A percentile compares a stretch with the other conserved stretches of the same genome.
Evolutionary conservation across 257 asterid species (phyloP).

Genomic region (Nicotiana knightiana): DNA sequence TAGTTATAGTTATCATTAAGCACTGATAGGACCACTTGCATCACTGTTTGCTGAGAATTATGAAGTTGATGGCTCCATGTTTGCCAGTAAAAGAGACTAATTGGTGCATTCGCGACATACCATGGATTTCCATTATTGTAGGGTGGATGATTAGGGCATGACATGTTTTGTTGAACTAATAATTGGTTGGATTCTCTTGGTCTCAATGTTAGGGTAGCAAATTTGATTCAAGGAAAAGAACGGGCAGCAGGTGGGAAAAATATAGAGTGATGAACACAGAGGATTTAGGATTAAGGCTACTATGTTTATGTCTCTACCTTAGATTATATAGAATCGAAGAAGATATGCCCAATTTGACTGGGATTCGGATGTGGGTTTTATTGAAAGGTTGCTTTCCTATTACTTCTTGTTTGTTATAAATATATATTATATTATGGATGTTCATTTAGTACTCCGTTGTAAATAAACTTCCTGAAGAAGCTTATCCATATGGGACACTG

Average conservation of each 20-base stretch:
- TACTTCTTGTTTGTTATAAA: background rate
- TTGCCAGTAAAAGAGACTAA: background rate
- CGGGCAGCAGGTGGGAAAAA: background rate
- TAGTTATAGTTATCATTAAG: background rate
- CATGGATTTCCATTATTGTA: background rate
- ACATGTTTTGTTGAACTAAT: background rate
- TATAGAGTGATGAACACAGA: background rate
- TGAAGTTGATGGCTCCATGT: background rate
- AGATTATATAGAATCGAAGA: background rate
- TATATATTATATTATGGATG: too few species aligned
- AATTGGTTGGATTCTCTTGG: background rate
- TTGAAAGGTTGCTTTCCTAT: background rate
- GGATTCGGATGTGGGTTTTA: background rate
- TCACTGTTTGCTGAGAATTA: too few species aligned
- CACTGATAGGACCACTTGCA: background rate
- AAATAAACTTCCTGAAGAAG: too few species aligned
- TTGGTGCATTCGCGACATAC: background rate
- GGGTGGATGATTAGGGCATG: background rate
- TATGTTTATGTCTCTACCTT: background rate
- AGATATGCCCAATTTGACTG: background rate
- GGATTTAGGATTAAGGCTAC: background rate
- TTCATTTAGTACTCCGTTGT: too few species aligned
- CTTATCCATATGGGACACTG: too few species aligned
- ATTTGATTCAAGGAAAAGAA: background rate
- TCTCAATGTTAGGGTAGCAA: background rate